phyloP scores from a whole-genome alignment of 441 rosid genomes.

The Kokia cookei region DNA sequence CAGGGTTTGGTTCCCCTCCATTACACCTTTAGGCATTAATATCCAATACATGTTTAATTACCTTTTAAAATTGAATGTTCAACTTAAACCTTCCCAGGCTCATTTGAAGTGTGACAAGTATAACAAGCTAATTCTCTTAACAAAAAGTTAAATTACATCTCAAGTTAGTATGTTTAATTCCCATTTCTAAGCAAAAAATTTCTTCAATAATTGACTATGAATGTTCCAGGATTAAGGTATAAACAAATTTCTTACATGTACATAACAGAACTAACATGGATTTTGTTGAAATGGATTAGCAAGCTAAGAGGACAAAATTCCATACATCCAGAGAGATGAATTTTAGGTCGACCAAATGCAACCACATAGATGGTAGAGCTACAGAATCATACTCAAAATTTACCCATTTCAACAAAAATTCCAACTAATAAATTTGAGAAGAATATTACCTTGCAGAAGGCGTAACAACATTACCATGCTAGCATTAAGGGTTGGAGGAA shows the following conservation, averaged over 20 bases:
- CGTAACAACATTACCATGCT: constrained; percentile 78
- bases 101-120: background rate
- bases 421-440: background rate
- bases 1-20: too few relatives aligned
- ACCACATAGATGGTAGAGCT: background rate
- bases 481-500: constrained; percentile 61
- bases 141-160: background rate
- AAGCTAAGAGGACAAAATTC: background rate
- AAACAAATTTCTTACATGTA: background rate
- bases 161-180: background rate
- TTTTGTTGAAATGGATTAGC: background rate
- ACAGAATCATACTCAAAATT: background rate
- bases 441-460: constrained; percentile 58
- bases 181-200: background rate
- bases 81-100: background rate
- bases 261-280: background rate
- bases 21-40: too few relatives aligned
- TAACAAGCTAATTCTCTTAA: background rate
- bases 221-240: background rate
- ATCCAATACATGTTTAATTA: too few relatives aligned
- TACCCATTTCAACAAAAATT: background rate
- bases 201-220: background rate
- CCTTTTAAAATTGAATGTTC: background rate
- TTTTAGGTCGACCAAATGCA: background rate
- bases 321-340: background rate